Evolutionary conservation across 1,284 basidiomycete genomes (phyloP).

Genomic region (Ceratobasidium sp.): DNA sequence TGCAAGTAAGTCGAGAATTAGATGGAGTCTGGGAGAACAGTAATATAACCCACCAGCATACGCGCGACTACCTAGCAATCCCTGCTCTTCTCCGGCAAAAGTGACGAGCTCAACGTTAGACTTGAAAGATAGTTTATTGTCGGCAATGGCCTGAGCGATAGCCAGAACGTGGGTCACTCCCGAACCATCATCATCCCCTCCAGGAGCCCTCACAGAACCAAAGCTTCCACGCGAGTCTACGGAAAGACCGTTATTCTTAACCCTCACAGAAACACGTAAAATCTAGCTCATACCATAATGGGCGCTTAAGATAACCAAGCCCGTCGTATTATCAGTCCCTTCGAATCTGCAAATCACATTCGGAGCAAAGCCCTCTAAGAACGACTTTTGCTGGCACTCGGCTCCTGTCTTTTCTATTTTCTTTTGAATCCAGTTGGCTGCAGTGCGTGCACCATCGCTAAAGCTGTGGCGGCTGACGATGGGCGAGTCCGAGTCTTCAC

Average conservation of each 20-base stretch:
- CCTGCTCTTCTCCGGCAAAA: constrained; percentile 64
- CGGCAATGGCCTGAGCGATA: constrained; percentile 77
- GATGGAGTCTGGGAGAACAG: background rate
- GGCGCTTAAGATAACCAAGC: constrained; percentile 28
- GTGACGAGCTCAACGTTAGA: constrained; percentile 58
- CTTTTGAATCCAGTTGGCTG: constrained; percentile 81
- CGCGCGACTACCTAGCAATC: constrained; percentile 59
- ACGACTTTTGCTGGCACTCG: constrained; percentile 73
- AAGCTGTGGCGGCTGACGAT: constrained; percentile 85
- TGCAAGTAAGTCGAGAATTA: constrained; percentile 51
- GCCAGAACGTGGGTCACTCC: constrained; percentile 81
- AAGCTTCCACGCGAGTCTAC: constrained; percentile 85
- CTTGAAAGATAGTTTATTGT: constrained; percentile 66
- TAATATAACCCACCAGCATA: constrained; percentile 57
- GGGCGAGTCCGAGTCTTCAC: constrained; percentile 75
- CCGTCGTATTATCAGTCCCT: constrained; percentile 32
- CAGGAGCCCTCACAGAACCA: constrained; percentile 78
- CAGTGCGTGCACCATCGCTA: constrained; percentile 72
- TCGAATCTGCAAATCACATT: constrained; percentile 77
- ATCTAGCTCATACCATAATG: constrained; percentile 34
- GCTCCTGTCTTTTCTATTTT: constrained; percentile 80
- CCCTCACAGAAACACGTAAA: background rate
- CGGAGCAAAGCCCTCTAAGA: constrained; percentile 80
- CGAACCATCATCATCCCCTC: constrained; percentile 84
- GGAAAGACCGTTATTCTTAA: constrained; percentile 47